phyloP scores from a whole-genome alignment of 108 stramenopile species.

The Cafeteria roenbergensis region DNA sequence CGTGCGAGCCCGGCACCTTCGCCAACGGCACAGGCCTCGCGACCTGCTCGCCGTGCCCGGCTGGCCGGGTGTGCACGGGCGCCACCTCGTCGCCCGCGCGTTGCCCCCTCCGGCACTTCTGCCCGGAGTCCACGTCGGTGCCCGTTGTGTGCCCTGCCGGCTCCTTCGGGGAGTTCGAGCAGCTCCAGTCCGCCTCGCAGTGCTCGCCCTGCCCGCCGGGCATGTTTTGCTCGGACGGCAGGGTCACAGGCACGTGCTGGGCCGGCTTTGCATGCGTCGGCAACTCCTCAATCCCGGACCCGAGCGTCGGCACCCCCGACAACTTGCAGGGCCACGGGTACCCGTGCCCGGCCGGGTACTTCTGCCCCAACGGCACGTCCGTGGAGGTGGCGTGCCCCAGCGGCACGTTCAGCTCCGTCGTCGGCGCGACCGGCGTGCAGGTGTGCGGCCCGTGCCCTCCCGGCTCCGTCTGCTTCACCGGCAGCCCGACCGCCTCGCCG shows the following conservation, averaged over 20 bases:
- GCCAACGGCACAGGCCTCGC: constrained; percentile 2
- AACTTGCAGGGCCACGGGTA: neutral
- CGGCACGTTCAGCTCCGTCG: constrained; percentile 20
- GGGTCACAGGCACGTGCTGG: constrained; percentile 3
- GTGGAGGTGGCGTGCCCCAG: constrained; percentile 35
- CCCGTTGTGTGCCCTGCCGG: constrained; percentile 13
- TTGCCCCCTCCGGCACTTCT: constrained; percentile 41
- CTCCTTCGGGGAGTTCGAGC: neutral
- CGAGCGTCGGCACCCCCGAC: too few relatives aligned
- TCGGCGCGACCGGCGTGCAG: constrained; percentile 9
- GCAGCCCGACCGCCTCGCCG: too few relatives aligned
- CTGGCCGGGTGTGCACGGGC: constrained; percentile 13
- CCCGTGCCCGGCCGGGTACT: constrained; percentile 25
- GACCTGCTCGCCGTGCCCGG: constrained; percentile 12
- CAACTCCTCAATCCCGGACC: too few relatives aligned
- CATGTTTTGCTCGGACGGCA: constrained; percentile 8
- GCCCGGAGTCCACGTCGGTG: constrained; percentile 23
- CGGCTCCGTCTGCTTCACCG: too few relatives aligned
- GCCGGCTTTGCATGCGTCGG: neutral
- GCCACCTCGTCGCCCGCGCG: neutral
- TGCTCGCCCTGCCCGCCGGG: constrained; percentile 8
- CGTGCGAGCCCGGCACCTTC: constrained; percentile 22
- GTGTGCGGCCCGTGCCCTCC: too few relatives aligned
- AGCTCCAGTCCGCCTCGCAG: neutral
- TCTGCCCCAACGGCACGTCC: constrained; percentile 20